A percentile compares a stretch with the other conserved stretches of the same genome.
Evolutionary conservation across 495 filamentous ascomycete genomes (phyloP).

Genomic region (Neurospora cerealis): DNA sequence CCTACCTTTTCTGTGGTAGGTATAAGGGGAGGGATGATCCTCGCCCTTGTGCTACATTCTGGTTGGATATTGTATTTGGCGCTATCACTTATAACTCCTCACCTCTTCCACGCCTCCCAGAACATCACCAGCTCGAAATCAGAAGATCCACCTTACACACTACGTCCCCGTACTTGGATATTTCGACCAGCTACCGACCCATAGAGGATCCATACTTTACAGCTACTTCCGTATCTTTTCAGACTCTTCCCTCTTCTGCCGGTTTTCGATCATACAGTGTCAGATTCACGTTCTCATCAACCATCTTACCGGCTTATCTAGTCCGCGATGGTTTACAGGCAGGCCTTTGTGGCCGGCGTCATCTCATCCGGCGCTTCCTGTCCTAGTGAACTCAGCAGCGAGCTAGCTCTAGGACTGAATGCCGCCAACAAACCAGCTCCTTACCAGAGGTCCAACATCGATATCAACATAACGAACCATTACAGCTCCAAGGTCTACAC

Average conservation of each 20-base stretch:
- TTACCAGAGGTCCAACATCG: slow-evolving; percentile 27
- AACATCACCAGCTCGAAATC: neutral
- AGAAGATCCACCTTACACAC: neutral
- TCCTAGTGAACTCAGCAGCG: slow-evolving; percentile 7
- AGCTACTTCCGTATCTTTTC: neutral
- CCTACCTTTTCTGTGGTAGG: neutral
- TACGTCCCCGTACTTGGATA: neutral
- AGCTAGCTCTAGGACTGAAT: neutral
- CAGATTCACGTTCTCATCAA: neutral
- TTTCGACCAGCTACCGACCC: neutral
- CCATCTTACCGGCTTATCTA: neutral
- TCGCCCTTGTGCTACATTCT: neutral
- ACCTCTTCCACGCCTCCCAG: neutral
- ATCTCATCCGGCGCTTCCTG: neutral
- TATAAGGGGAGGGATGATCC: neutral
- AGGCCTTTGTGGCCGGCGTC: neutral
- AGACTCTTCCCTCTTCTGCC: neutral
- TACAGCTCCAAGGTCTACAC: slow-evolving; percentile 40
- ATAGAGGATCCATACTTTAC: neutral
- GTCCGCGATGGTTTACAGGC: neutral
- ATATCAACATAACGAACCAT: slow-evolving; percentile 36
- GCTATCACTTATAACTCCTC: neutral
- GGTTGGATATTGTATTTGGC: neutral
- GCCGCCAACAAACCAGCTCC: neutral
- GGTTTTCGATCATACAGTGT: neutral